Conservation (phyloP, 495 filamentous ascomycete genomes). For the Xanthoparmelia taractica region DNA sequence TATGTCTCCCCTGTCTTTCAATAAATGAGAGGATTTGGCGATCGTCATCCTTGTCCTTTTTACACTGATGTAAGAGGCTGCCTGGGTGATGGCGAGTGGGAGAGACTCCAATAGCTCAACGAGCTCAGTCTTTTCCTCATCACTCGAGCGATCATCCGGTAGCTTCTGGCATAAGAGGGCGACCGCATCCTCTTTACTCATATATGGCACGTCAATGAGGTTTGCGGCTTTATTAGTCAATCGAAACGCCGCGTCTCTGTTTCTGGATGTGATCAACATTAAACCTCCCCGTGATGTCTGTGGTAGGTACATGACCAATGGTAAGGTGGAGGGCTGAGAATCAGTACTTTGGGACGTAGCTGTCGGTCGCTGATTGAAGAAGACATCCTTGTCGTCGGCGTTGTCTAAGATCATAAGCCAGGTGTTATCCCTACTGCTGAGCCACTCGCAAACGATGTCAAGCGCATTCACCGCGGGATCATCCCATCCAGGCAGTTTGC, state of each 20-base stretch:
- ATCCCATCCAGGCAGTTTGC: background rate
- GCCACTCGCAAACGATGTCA: conserved; percentile 7
- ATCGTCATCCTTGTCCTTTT: background rate
- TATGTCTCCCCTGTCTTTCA: background rate
- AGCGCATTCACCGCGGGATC: background rate
- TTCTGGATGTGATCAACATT: conserved; percentile 2
- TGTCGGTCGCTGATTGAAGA: background rate
- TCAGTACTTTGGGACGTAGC: background rate
- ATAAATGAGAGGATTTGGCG: background rate
- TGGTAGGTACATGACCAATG: background rate
- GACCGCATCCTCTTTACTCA: background rate
- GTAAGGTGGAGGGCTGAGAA: too few species aligned
- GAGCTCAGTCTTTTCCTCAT: background rate
- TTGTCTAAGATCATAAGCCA: conserved; percentile 13
- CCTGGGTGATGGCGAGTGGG: conserved; percentile 5
- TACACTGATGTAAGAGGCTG: background rate
- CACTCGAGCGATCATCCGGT: background rate
- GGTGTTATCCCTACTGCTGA: background rate
- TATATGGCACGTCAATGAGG: background rate
- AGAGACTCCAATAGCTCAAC: background rate
- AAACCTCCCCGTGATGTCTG: background rate
- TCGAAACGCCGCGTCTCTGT: background rate
- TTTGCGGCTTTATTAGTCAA: background rate
- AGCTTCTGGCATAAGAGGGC: background rate
- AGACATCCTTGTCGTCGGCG: conserved; percentile 3